These are phyloP conservation scores for Bryoglossum gracile DNA, from an alignment of 495 filamentous ascomycete genomes.

Conservation along the genomic window DNA sequence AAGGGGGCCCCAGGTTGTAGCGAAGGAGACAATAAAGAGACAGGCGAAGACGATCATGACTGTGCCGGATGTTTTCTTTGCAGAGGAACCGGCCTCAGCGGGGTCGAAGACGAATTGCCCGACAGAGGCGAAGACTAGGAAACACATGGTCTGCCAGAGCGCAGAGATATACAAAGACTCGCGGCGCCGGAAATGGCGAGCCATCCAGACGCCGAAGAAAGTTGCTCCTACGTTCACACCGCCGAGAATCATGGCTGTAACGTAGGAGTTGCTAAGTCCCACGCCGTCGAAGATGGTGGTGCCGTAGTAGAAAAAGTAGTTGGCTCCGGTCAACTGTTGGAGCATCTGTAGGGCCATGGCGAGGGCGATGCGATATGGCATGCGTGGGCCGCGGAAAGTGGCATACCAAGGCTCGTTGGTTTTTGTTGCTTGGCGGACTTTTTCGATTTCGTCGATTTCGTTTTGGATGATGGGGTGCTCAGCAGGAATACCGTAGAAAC, in stretches of 20 bases:
- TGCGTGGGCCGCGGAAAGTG: slow-evolving; percentile 63
- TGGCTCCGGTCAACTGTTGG: slow-evolving; percentile 56
- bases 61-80: slow-evolving; percentile 52
- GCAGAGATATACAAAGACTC: slow-evolving; percentile 60
- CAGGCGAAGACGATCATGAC: slow-evolving; percentile 79
- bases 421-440: slow-evolving; percentile 52
- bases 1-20: slow-evolving; percentile 78
- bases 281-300: slow-evolving; percentile 55
- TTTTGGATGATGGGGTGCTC: slow-evolving; percentile 59
- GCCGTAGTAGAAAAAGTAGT: slow-evolving; percentile 51
- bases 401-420: slow-evolving; percentile 51
- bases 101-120: slow-evolving; percentile 47
- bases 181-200: slow-evolving; percentile 62
- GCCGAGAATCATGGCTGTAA: slow-evolving; percentile 62
- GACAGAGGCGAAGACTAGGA: slow-evolving; percentile 66
- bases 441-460: slow-evolving; percentile 66
- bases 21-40: slow-evolving; percentile 55
- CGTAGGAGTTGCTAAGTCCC: slow-evolving; percentile 54
- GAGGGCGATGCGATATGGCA: slow-evolving; percentile 64
- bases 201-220: slow-evolving; percentile 58
- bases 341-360: slow-evolving; percentile 65
- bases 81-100: slow-evolving; percentile 34
- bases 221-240: slow-evolving; percentile 64
- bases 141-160: slow-evolving; percentile 59
- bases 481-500: slow-evolving; percentile 61